A percentile compares a stretch with the other conserved stretches of the same genome.
Conservation (phyloP, 495 filamentous ascomycete species). For the Penicillium angulare region DNA sequence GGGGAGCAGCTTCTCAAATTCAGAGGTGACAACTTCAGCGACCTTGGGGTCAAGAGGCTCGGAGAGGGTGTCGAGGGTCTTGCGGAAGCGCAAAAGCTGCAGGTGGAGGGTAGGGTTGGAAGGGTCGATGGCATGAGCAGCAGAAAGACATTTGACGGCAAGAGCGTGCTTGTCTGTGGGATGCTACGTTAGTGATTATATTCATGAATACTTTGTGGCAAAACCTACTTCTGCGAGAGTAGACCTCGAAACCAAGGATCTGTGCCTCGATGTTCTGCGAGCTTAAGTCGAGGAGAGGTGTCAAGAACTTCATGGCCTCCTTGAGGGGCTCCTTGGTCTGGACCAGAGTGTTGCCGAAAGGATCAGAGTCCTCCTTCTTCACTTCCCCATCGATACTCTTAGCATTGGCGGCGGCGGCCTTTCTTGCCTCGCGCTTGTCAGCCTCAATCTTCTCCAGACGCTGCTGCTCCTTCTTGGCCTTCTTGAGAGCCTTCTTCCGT, state of each 20-base stretch:
- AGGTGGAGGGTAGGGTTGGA: slow-evolving; percentile 76
- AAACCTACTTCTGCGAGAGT: slow-evolving; percentile 69
- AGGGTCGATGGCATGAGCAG: slow-evolving; percentile 64
- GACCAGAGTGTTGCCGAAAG: slow-evolving; percentile 72
- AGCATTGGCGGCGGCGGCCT: slow-evolving; percentile 45
- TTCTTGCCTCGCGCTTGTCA: slow-evolving; percentile 67
- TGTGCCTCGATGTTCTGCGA: slow-evolving; percentile 83
- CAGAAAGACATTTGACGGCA: slow-evolving; percentile 80
- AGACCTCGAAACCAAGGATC: slow-evolving; percentile 85
- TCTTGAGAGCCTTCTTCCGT: slow-evolving; percentile 90
- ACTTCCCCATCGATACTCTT: slow-evolving; percentile 52
- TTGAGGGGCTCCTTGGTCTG: slow-evolving; percentile 78
- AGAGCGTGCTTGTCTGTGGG: slow-evolving; percentile 75
- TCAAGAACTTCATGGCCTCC: slow-evolving; percentile 84
- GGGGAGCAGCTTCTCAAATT: slow-evolving; percentile 60
- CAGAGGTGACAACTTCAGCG: slow-evolving; percentile 62
- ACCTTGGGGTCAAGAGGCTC: slow-evolving; percentile 58
- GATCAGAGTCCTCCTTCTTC: slow-evolving; percentile 86
- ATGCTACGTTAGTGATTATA: slow-evolving; percentile 22
- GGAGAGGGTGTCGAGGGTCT: slow-evolving; percentile 54
- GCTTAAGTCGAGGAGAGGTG: slow-evolving; percentile 73
- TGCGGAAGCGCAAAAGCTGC: slow-evolving; percentile 68
- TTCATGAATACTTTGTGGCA: not conserved
- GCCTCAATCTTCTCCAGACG: slow-evolving; percentile 78
- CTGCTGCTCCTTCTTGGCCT: slow-evolving; percentile 89